Base-by-base conservation (phyloP, 2,329 filamentous ascomycete species). In the Ophiostoma quercus region DNA sequence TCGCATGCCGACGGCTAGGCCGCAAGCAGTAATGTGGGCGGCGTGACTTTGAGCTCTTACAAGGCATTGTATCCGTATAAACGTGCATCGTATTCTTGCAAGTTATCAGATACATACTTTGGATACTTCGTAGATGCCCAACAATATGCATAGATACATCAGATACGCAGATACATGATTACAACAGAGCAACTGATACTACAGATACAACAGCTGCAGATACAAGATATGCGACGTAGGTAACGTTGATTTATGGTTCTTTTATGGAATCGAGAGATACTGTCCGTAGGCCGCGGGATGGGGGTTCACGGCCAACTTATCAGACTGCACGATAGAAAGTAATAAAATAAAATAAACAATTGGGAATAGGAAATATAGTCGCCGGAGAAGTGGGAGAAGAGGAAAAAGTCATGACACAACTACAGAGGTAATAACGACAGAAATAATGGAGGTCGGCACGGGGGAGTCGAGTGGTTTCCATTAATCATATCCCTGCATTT, bases 381-480 rank as follows among this genome's bases (percentile, higher is more conserved):
- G 34, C 16, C 22, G 14, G 51, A 32, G 34, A 25, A 11, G 62
- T 37, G 62, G 37, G 62, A 66, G 62, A 66, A 66, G 62, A 66
- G 62, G 37, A 41, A 66, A 41, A 66, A 41, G 37, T 25, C 51
- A 57, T 57, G 62, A 37, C 32, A 47, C 16, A 47, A 47, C 43
- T n/a, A 19, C 43, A 34, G 34, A 37, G 7, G 14, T 32, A 65
- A 37, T 65, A 66, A 66, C 32, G 37, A 66, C 32, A 39, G 62
- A 66, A 66, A 62, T 62, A 66, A 32, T 29, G 57, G 57, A 62
- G 57, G 57, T 32, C 57, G 57, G 57, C 57, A 62, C 57, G 57
- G 57, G 57, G 57, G 57, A 62, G 25, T 29, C 57, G n/a, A 32
- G 25, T 62, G n/a, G 25, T 62, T 62, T 62, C 57, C 57, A 62